A percentile compares a stretch with the other conserved stretches of the same genome.
phyloP scores from a whole-genome alignment of 2,329 filamentous ascomycete genomes.

The Cercospora beticola region DNA sequence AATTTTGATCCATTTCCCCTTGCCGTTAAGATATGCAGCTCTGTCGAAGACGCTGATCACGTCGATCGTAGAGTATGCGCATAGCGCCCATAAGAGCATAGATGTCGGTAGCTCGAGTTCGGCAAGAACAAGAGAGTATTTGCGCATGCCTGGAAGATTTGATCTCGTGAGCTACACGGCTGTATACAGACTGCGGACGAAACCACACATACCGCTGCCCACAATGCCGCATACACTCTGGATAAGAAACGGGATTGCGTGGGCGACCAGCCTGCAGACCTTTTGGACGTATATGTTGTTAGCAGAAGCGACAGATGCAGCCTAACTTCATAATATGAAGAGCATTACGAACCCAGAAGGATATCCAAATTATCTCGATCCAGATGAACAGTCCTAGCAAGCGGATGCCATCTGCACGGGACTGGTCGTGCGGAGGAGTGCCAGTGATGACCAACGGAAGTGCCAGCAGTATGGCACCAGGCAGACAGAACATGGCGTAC shows the following conservation, averaged over 20 bases:
- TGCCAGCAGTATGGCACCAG: conserved; percentile 61
- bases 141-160: conserved; percentile 51
- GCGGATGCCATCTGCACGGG: conserved; percentile 39
- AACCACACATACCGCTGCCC: conserved; percentile 54
- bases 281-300: not conserved
- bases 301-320: not conserved
- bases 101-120: conserved; percentile 64
- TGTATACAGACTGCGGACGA: not conserved
- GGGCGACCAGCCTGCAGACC: conserved; percentile 63
- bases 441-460: conserved; percentile 57
- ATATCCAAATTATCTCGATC: conserved; percentile 67
- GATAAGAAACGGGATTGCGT: conserved; percentile 60
- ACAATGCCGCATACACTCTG: conserved; percentile 69
- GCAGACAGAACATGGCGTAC: conserved; percentile 67
- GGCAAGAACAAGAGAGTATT: conserved; percentile 64
- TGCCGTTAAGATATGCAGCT: conserved; percentile 19
- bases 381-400: conserved; percentile 65
- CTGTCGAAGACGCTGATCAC: conserved; percentile 26
- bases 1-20: conserved; percentile 28
- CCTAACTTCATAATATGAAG: not conserved
- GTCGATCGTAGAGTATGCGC: conserved; percentile 63
- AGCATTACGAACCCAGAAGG: conserved; percentile 53
- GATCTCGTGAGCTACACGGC: not conserved
- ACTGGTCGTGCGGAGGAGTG: conserved; percentile 30
- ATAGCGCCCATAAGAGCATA: conserved; percentile 67